Conservation (phyloP, 768 basidiomycete genomes). For the Trametes maxima region DNA sequence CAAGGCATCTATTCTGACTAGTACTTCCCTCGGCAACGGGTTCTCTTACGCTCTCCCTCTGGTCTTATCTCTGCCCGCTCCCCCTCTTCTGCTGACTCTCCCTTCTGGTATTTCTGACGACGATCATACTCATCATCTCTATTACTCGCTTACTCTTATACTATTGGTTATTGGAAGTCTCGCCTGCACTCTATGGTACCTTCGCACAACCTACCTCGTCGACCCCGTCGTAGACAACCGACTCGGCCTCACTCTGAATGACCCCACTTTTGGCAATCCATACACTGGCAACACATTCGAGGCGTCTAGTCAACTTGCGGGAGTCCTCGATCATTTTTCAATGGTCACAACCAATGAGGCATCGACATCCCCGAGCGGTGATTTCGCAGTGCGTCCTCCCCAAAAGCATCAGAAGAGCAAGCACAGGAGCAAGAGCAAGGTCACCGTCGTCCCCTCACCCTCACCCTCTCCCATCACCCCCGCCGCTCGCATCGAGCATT, state of each 20-base stretch:
- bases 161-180: background rate
- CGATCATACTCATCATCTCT: background rate
- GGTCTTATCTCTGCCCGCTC: background rate
- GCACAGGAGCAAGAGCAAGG: no score
- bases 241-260: background rate
- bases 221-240: background rate
- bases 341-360: background rate
- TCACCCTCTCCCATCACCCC: no score
- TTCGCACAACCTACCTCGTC: background rate
- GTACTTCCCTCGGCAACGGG: background rate
- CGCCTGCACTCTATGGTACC: background rate
- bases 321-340: background rate
- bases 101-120: background rate
- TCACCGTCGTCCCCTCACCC: no score
- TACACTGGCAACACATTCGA: background rate
- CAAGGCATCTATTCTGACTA: background rate
- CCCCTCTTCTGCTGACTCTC: background rate
- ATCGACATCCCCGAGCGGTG: no score
- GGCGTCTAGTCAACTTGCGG: background rate
- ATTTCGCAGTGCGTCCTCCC: no score
- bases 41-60: background rate
- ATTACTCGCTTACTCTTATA: background rate
- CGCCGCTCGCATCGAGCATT: no score
- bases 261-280: background rate
- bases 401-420: no score